phyloP scores from a whole-genome alignment of 2,329 filamentous ascomycete species.

The Fusarium avenaceum region DNA sequence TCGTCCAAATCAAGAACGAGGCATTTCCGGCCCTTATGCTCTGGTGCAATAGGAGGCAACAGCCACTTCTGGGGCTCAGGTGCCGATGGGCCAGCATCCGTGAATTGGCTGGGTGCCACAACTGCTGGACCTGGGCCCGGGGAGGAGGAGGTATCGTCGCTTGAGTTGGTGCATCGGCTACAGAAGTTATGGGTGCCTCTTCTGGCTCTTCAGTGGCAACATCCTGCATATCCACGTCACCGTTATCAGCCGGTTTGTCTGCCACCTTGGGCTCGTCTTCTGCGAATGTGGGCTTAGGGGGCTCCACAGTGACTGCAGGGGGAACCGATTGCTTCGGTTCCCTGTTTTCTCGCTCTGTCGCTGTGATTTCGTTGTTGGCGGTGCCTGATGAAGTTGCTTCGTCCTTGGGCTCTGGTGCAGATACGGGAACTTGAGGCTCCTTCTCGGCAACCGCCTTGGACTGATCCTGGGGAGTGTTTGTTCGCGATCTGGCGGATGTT shows the following conservation, averaged over 20 bases:
- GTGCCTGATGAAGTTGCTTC: slow-evolving; percentile 63
- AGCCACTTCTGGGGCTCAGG: slow-evolving; percentile 72
- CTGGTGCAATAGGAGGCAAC: slow-evolving; percentile 83
- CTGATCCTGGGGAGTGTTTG: slow-evolving; percentile 66
- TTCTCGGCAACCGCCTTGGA: slow-evolving; percentile 64
- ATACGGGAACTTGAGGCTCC: slow-evolving; percentile 55
- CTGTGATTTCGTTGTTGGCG: slow-evolving; percentile 61
- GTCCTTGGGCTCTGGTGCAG: slow-evolving; percentile 57
- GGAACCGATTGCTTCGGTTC: slow-evolving; percentile 62
- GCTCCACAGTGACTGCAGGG: slow-evolving; percentile 60
- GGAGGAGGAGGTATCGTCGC: slow-evolving; percentile 61
- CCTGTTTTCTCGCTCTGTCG: slow-evolving; percentile 58
- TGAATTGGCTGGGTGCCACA: slow-evolving; percentile 56
- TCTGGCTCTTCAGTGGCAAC: slow-evolving; percentile 66
- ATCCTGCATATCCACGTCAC: slow-evolving; percentile 78
- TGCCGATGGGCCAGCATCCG: slow-evolving; percentile 59
- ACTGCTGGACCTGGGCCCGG: slow-evolving; percentile 60
- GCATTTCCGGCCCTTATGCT: slow-evolving; percentile 90
- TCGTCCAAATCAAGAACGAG: slow-evolving; percentile 96
- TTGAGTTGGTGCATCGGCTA: slow-evolving; percentile 55
- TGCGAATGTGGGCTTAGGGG: slow-evolving; percentile 52
- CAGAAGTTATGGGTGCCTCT: slow-evolving; percentile 57
- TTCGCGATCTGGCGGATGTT: slow-evolving; percentile 67
- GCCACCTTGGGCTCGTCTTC: slow-evolving; percentile 47
- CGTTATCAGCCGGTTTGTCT: slow-evolving; percentile 63